Evolutionary conservation across 805 yeast species (phyloP).

Genomic region (Saccharomyces kudriavzevii): DNA sequence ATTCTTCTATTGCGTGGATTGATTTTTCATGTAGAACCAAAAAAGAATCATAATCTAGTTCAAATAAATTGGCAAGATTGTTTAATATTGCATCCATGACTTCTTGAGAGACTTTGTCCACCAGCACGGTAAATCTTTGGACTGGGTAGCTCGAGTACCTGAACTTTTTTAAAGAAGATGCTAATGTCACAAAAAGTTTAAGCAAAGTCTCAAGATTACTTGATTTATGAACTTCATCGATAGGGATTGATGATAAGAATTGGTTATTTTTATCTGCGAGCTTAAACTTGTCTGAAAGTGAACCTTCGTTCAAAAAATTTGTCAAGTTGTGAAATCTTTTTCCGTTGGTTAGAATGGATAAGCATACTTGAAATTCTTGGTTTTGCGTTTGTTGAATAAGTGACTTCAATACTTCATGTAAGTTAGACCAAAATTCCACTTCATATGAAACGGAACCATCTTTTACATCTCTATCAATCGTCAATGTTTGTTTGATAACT

Average conservation of each 20-base stretch:
- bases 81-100: slow-evolving; percentile 38
- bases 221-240: slow-evolving; percentile 48
- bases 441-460: slow-evolving; percentile 60
- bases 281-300: slow-evolving; percentile 46
- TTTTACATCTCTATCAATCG: slow-evolving; percentile 37
- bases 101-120: slow-evolving; percentile 57
- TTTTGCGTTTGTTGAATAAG: slow-evolving; percentile 51
- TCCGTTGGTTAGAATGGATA: slow-evolving; percentile 55
- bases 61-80: slow-evolving; percentile 40
- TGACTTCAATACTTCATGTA: slow-evolving; percentile 51
- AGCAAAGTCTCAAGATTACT: slow-evolving; percentile 38
- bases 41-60: slow-evolving; percentile 36
- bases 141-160: slow-evolving; percentile 56
- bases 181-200: slow-evolving; percentile 39
- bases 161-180: slow-evolving; percentile 57
- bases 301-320: slow-evolving; percentile 65
- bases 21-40: slow-evolving; percentile 14
- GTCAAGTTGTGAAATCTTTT: slow-evolving; percentile 75
- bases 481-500: slow-evolving; percentile 44
- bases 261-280: slow-evolving; percentile 50
- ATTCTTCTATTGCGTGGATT: slow-evolving; percentile 33
- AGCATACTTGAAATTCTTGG: slow-evolving; percentile 46
- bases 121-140: slow-evolving; percentile 51
- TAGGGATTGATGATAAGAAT: slow-evolving; percentile 62
- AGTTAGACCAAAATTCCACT: slow-evolving; percentile 66